phyloP scores from a whole-genome alignment of 495 filamentous ascomycete species.

The Xylaria bambusicola region DNA sequence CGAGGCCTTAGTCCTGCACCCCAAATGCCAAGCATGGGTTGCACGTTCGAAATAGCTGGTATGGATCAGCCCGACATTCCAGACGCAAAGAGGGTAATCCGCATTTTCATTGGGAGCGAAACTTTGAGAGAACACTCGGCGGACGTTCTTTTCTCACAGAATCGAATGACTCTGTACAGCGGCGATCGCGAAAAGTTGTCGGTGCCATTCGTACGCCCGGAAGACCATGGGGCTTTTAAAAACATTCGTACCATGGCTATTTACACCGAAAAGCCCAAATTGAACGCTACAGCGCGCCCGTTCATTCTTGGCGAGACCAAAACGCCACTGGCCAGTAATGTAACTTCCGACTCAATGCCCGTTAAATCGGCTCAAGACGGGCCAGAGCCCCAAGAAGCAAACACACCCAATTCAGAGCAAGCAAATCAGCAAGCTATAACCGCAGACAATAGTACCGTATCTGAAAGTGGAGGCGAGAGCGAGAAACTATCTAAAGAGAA shows the following conservation, averaged over 20 bases:
- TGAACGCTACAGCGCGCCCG: constrained; percentile 53
- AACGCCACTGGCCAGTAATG: constrained; percentile 19
- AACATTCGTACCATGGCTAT: constrained; percentile 64
- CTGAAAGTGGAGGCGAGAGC: constrained; percentile 44
- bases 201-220: constrained; percentile 90
- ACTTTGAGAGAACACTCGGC: constrained; percentile 82
- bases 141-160: constrained; percentile 90
- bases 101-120: constrained; percentile 86
- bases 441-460: constrained; percentile 33
- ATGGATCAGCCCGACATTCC: constrained; percentile 44
- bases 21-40: constrained; percentile 76
- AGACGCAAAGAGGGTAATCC: constrained; percentile 60
- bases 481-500: constrained; percentile 34
- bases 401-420: constrained; percentile 35
- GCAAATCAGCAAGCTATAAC: constrained; percentile 34
- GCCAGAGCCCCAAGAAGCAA: constrained; percentile 21
- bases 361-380: constrained; percentile 21
- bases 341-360: constrained; percentile 22
- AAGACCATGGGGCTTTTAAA: constrained; percentile 79
- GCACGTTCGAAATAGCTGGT: constrained; percentile 73
- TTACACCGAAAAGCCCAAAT: constrained; percentile 46
- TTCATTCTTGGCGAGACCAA: constrained; percentile 45
- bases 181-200: constrained; percentile 87
- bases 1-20: constrained; percentile 71
- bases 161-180: constrained; percentile 81